These are phyloP conservation scores for Termitomyces sp. DNA, from an alignment of 768 basidiomycete species.

Conservation along the genomic window DNA sequence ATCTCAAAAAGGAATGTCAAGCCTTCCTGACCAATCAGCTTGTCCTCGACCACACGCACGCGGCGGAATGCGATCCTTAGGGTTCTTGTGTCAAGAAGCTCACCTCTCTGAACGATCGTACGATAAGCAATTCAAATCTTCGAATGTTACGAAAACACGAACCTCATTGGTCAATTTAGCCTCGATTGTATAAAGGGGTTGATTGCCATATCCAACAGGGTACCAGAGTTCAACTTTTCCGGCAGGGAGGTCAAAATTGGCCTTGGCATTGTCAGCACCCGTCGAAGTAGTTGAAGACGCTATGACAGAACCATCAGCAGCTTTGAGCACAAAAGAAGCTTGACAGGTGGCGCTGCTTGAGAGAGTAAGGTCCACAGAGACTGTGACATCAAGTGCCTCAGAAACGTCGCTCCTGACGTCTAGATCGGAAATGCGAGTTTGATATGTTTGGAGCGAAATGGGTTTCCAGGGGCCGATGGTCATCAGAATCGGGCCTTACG, in stretches of 20 bases:
- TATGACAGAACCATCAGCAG: conserved; percentile 43
- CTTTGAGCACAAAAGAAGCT: conserved; percentile 45
- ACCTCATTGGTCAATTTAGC: conserved; percentile 54
- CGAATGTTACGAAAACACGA: conserved; percentile 8
- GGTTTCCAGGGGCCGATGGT: conserved; percentile 88
- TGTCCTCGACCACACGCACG: conserved; percentile 76
- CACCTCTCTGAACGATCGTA: conserved; percentile 33
- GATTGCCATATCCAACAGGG: conserved; percentile 77
- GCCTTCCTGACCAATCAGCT: conserved; percentile 70
- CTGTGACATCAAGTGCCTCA: conserved; percentile 45
- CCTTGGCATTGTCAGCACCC: conserved; percentile 28
- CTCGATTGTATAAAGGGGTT: conserved; percentile 68
- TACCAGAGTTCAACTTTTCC: conserved; percentile 79
- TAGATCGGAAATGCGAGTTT: conserved; percentile 57
- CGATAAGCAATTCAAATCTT: not conserved
- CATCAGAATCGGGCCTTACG: conserved; percentile 74
- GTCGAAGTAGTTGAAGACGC: conserved; percentile 32
- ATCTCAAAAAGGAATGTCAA: conserved; percentile 87
- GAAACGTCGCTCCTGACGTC: conserved; percentile 56
- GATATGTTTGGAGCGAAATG: conserved; percentile 65
- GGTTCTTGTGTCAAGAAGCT: conserved; percentile 45
- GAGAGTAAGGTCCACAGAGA: conserved; percentile 42
- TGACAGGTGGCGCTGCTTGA: conserved; percentile 32
- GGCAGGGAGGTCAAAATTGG: conserved; percentile 44
- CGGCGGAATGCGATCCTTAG: conserved; percentile 76